Evolutionary conservation across 1,284 basidiomycete species (phyloP), one percentile per base, ranked within the genome.

Genomic region (Cerioporus squamosus): DNA sequence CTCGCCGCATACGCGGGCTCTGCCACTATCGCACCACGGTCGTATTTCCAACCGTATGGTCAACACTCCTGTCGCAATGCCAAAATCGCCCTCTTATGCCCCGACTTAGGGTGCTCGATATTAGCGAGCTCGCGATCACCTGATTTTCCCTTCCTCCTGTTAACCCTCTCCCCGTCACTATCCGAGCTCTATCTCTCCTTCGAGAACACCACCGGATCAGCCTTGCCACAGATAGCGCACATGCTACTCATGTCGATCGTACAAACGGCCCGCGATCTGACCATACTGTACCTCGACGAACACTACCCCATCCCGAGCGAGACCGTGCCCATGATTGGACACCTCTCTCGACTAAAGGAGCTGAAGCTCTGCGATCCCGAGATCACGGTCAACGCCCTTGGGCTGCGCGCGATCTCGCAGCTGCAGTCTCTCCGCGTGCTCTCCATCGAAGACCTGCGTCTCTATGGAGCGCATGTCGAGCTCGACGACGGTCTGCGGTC

Each of bases 171-270:
- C 39, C 39, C 49, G 12, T 17, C 49, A 10, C 23, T 51, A 17
- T 38, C 40, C 38, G 49, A 51, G n/a, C 49, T 51, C 3, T 51
- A 51, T n/a, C 38, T 51, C 18, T 51, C 49, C 22, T 42, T 51
- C 39, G 12, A 42, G 6, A 29, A 22, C 38, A 38, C 8, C 22
- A 18, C 12, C 7, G 24, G 17, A 24, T 12, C 38, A 7, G 33
- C 24, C 24, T 36, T 29, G 12, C 38, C 24, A 22, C 39, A 4
- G 14, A n/a, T 17, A 24, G 47, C 10, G 33, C 26, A 29, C 6
- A 29, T 50, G 49, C 39, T 51, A 9, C 17, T 51, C 23, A 18
- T 42, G n/a, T 24, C 49, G 15, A 51, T 51, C 23, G 23, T 38
- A 17, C 7, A 20, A 5, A n/a, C n/a, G 10, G 49, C 49, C 5